A percentile compares a stretch with the other conserved stretches of the same genome.
These are phyloP conservation scores for Sporothrix inflata DNA, from an alignment of 2,329 filamentous ascomycete genomes.

Conservation along the genomic window DNA sequence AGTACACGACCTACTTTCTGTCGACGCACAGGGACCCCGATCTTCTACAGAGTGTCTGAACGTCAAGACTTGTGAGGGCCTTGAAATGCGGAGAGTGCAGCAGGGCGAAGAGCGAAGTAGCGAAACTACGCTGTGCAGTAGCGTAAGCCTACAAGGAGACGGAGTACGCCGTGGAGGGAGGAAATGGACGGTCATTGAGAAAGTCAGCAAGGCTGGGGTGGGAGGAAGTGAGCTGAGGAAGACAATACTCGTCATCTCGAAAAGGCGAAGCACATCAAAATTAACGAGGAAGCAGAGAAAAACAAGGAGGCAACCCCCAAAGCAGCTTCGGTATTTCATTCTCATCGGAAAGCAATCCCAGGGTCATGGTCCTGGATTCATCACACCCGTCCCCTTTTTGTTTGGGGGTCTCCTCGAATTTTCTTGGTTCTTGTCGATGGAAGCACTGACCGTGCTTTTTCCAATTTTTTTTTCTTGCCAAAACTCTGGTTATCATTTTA, in stretches of 20 bases:
- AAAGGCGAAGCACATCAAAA: neutral
- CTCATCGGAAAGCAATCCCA: constrained; percentile 12
- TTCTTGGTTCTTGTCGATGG: neutral
- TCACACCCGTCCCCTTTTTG: constrained; percentile 1
- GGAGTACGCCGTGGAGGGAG: neutral
- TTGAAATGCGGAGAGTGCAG: constrained; percentile 2
- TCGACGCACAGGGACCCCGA: neutral
- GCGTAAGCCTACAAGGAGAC: neutral
- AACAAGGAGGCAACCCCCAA: too few relatives aligned
- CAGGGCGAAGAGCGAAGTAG: neutral
- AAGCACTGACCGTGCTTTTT: neutral
- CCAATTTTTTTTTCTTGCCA: neutral
- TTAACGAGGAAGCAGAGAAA: neutral
- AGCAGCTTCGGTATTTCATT: neutral
- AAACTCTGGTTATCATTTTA: neutral
- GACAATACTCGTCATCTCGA: neutral
- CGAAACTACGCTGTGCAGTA: neutral
- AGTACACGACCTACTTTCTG: neutral
- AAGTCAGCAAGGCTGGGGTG: neutral
- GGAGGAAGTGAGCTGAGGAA: neutral
- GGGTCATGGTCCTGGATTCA: constrained; percentile 24
- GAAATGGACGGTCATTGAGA: neutral
- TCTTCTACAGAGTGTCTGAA: neutral
- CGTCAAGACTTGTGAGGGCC: neutral
- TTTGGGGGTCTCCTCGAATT: constrained; percentile 19